Conservation (phyloP, 2,329 filamentous ascomycete species). For the Dactylellina sp. region DNA sequence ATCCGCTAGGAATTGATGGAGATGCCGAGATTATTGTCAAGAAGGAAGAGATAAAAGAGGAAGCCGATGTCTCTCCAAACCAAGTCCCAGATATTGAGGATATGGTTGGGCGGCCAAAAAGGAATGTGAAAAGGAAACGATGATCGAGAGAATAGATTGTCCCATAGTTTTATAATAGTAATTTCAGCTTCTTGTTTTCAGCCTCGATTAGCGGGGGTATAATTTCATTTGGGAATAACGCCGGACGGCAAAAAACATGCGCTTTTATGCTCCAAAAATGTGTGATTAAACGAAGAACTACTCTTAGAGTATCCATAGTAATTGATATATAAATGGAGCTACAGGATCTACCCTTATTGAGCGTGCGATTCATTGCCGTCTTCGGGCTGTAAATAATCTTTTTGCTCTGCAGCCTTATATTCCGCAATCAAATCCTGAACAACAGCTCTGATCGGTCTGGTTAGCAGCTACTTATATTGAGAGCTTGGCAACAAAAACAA, state of each 20-base stretch:
- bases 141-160: slow-evolving; percentile 20
- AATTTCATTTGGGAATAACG: slow-evolving; percentile 30
- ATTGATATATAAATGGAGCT: neutral
- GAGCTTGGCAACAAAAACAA: neutral
- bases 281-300: slow-evolving; percentile 4
- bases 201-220: slow-evolving; percentile 16
- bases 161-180: slow-evolving; percentile 6
- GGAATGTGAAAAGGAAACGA: slow-evolving; percentile 47
- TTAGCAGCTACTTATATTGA: no score
- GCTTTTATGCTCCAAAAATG: slow-evolving; percentile 49
- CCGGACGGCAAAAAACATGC: slow-evolving; percentile 20
- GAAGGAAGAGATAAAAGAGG: slow-evolving; percentile 56
- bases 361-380: slow-evolving; percentile 29
- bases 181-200: slow-evolving; percentile 8
- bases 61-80: slow-evolving; percentile 13
- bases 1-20: slow-evolving; percentile 58
- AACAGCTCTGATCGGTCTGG: slow-evolving; percentile 68
- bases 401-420: slow-evolving; percentile 93
- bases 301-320: no score
- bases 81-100: slow-evolving; percentile 54
- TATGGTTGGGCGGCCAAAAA: slow-evolving; percentile 34
- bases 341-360: slow-evolving; percentile 19
- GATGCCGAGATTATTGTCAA: slow-evolving; percentile 63
- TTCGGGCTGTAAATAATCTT: slow-evolving; percentile 84
- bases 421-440: slow-evolving; percentile 91